phyloP scores from a whole-genome alignment of 2,329 filamentous ascomycete genomes.

The Anthostomella pinea region DNA sequence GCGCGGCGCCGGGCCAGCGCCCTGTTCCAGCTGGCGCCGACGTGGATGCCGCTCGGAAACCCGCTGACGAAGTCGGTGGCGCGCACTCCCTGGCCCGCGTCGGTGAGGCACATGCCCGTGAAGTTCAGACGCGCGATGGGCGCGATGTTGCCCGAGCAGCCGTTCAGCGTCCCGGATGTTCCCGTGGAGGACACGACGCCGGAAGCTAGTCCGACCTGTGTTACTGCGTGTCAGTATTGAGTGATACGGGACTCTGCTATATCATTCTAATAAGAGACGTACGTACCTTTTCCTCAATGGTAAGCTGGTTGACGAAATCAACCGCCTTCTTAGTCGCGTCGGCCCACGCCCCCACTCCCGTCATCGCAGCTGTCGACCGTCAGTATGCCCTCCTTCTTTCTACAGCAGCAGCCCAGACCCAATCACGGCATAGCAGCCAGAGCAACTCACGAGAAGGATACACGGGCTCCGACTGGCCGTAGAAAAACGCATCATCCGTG shows the following conservation, averaged over 20 bases:
- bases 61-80: constrained; percentile 44
- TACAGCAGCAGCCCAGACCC: too few relatives aligned
- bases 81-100: constrained; percentile 33
- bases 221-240: constrained; percentile 8
- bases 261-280: not conserved
- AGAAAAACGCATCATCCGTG: constrained; percentile 43
- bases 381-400: not conserved
- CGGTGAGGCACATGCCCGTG: constrained; percentile 41
- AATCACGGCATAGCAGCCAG: too few relatives aligned
- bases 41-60: constrained; percentile 58
- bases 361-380: constrained; percentile 43
- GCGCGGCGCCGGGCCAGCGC: constrained; percentile 40
- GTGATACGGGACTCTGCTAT: not conserved
- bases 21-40: constrained; percentile 61
- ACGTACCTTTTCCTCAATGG: constrained; percentile 70
- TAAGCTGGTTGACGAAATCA: constrained; percentile 68
- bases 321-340: constrained; percentile 65
- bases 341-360: constrained; percentile 64
- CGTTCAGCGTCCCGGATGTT: constrained; percentile 30
- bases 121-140: constrained; percentile 41
- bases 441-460: constrained; percentile 49
- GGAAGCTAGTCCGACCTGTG: constrained; percentile 66
- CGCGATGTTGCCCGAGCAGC: constrained; percentile 46
- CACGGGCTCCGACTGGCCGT: constrained; percentile 48
- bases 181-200: constrained; percentile 56